These are phyloP conservation scores for Closterium sp. DNA, from an alignment of 139 green algal species.

Conservation along the genomic window DNA sequence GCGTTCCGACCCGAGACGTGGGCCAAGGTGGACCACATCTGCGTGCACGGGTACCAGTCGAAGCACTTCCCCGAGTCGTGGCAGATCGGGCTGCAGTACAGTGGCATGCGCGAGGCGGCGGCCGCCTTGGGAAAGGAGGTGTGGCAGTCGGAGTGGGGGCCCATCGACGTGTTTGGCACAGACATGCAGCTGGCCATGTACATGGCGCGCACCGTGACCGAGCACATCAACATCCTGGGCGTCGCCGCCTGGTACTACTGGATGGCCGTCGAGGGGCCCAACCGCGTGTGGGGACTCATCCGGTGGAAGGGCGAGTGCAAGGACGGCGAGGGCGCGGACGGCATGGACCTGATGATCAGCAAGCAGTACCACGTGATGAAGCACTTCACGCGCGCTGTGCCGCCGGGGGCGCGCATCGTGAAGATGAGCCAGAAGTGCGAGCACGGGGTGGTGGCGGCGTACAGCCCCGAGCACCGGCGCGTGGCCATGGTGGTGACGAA, in stretches of 20 bases:
- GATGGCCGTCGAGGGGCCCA: slow-evolving; percentile 35
- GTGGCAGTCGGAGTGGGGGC: slow-evolving; percentile 52
- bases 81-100: neutral
- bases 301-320: neutral
- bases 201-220: slow-evolving; percentile 28
- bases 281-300: neutral
- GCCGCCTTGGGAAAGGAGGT: slow-evolving; percentile 23
- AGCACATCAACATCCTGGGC: slow-evolving; percentile 45
- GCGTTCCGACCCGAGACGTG: neutral
- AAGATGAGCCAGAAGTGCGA: neutral
- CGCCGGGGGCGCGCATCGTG: neutral
- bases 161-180: neutral
- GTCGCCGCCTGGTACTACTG: slow-evolving; percentile 47
- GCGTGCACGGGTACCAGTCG: slow-evolving; percentile 2
- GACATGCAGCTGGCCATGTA: slow-evolving; percentile 25
- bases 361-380: slow-evolving; percentile 29
- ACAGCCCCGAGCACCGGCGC: neutral
- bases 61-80: neutral
- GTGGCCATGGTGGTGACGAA: neutral
- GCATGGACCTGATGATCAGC: neutral
- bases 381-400: slow-evolving; percentile 4
- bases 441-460: neutral
- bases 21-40: neutral
- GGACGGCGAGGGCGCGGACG: neutral
- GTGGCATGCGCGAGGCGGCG: slow-evolving; percentile 12